Base-by-base conservation (phyloP, 2,329 filamentous ascomycete genomes). In the Nothopassalora personata region DNA sequence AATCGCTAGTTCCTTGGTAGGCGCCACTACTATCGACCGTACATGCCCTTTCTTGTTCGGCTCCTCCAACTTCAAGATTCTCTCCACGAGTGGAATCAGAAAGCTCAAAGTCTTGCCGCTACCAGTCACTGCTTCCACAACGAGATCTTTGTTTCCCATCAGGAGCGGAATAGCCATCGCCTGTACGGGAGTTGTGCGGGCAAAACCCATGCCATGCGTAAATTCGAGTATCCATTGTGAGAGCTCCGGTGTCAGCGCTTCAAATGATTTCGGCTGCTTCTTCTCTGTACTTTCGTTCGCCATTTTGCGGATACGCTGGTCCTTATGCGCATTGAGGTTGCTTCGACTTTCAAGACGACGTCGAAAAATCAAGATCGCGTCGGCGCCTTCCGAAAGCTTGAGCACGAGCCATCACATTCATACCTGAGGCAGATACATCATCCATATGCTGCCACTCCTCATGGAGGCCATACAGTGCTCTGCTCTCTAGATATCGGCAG, bases 131-230 rank as follows among this genome's bases (percentile, higher is more conserved):
- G 91, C 85, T 78, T 96, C 91, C 5, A 96, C 91, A 0, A 96
- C 91, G 4, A 96, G 90, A 74, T 96, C 91, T 70, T 95, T 96
- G 73, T 96, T 89, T 54, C 86, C 87, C 76, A 92, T 86, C 72
- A 96, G 94, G 54, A 96, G 83, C 11, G 91, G 91, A 65, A 97
- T 88, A 4, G 90, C 88, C 60, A 91, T 93, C 48, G 92, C 90
- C 76, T 97, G 93, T n/a, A 97, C 92, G 0, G 93, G 93, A 3
- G 92, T 97, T 82, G 94, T 92, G 72, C 88, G 87, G 63, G 81
- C 79, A 74, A 96, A 96, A 61, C 91, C 90, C 87, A 94, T 93
- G 64, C 86, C 85, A 53, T 86, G 81, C 52, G 95, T 86, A 60
- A 91, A 91, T 65, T 95, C 90, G 56, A 94, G 79, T 58, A 94